Conservation (phyloP, 2,329 filamentous ascomycete species). For the Cytospora piceicola region DNA sequence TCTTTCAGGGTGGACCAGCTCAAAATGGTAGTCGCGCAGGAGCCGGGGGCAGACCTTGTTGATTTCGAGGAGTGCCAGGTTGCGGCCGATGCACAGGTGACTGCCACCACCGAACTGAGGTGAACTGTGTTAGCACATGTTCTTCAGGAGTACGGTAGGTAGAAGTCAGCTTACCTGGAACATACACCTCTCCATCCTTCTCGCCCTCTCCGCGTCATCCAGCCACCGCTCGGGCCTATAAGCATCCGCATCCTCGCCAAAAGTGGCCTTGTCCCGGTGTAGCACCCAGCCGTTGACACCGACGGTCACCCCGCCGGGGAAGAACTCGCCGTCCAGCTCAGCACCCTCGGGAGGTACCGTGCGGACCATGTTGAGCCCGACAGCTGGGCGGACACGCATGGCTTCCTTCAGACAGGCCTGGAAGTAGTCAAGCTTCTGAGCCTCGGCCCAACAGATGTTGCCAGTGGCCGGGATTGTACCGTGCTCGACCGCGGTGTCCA, state of each 20-base stretch:
- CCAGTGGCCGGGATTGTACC: slow-evolving; percentile 43
- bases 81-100: slow-evolving; percentile 59
- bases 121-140: neutral
- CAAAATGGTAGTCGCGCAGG: slow-evolving; percentile 57
- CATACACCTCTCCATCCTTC: slow-evolving; percentile 58
- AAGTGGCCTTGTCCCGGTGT: slow-evolving; percentile 51
- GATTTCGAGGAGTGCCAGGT: slow-evolving; percentile 59
- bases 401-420: slow-evolving; percentile 61
- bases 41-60: slow-evolving; percentile 62
- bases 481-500: slow-evolving; percentile 45
- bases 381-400: slow-evolving; percentile 59
- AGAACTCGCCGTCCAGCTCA: slow-evolving; percentile 53
- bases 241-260: slow-evolving; percentile 55
- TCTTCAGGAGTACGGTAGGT: neutral
- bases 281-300: slow-evolving; percentile 60
- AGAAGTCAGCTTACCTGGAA: slow-evolving; percentile 49
- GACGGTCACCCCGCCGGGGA: slow-evolving; percentile 56
- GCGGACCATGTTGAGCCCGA: slow-evolving; percentile 58
- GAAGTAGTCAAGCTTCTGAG: slow-evolving; percentile 56
- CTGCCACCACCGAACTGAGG: slow-evolving; percentile 56
- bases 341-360: slow-evolving; percentile 55
- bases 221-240: slow-evolving; percentile 62
- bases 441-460: slow-evolving; percentile 53
- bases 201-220: slow-evolving; percentile 47
- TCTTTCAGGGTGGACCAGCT: slow-evolving; percentile 54